Base-by-base conservation (phyloP, 2,329 filamentous ascomycete genomes). In the Leptographium wingfieldii region DNA sequence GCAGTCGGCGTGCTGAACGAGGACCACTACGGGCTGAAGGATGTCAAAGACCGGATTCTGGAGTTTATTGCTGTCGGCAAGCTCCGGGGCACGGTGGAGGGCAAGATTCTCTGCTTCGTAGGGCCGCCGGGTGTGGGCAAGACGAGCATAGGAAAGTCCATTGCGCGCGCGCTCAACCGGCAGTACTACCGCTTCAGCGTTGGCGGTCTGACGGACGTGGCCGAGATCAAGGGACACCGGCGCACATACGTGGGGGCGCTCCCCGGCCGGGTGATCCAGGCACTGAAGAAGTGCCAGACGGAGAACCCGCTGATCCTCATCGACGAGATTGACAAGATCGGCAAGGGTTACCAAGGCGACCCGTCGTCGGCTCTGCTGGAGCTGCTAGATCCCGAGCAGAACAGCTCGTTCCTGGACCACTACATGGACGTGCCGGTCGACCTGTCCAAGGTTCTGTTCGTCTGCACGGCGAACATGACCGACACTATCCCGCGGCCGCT, bases 111-210 rank as follows among this genome's bases (percentile, higher is more conserved):
- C 48, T 99, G 94, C 74, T 92, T 99, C 69, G 95, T 99, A 59
- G 94, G 94, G 0, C 94, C 94, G 58, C 94, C 94, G 22, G 94
- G 94, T 77, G 94, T 99, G 31, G 94, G 94, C 68, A 99, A 99
- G 79, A 99, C 94, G 3, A 96, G 92, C 72, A 99, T 99, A 66
- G 94, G 94, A 70, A 99, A 99, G 73, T 97, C 92, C 0, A 96
- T 99, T 67, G 94, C 94, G 19, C 84, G 92, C 59, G 95, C 94
- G 33, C 77, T 99, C 61, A 96, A 96, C 74, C 82, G 95, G 61
- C 87, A 99, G 70, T 99, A 99, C 77, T 99, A 99, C 77, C 84
- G 94, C 66, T 99, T 99, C 79, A 96, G 92, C 69, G 94, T 99
- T 10, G 94, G 94, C 70, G 94, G 94, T 67, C 80, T 99, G 65